Evolutionary conservation across 1,139 yeast genomes (phyloP), one percentile per base, ranked within the genome.

Genomic region (Suhomyces taliae): DNA sequence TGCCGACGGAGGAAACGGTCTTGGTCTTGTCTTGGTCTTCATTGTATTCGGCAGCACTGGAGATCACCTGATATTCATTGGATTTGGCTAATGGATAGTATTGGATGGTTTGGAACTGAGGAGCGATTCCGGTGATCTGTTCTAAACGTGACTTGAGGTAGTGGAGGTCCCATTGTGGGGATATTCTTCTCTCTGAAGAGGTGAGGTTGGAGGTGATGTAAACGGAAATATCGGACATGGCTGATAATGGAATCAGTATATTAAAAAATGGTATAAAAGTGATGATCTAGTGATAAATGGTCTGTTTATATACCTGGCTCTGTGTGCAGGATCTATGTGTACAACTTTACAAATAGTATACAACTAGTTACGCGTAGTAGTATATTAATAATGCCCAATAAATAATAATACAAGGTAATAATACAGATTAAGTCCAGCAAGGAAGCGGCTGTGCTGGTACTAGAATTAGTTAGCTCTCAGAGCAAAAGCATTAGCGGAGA

Each of bases 111-210:
- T 88, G 96, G 52, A 64, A 70, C 26, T 61, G 48, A 1, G 90
- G 88, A 6, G 85, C 81, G 38, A 91, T 81, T 1, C 98, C 98
- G 0, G 97, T 90, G 50, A 89, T 79, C 26, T 74, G 76, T 59
- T 88, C 95, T 15, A 90, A 65, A 51, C 80, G 76, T 36, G 70
- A 60, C 55, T 84, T 81, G 48, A 90, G 72, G 53, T 82, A 71
- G 5, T 64, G 65, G 34, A 89, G 53, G 0, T 79, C 65, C 90
- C 95, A 87, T 40, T 74, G 76, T 0, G 82, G 80, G 0, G 87
- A 79, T 31, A 90, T 69, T 41, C 89, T 69, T 41, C 93, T 68
- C 61, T 87, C 95, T 1, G 95, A 83, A 6, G 87, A 79, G 1
- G 88, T 85, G 56, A 83, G 69, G 37, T 75, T 78, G 1, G 93